Base-by-base conservation (phyloP, 441 rosid species). In the Adansonia grandidieri region DNA sequence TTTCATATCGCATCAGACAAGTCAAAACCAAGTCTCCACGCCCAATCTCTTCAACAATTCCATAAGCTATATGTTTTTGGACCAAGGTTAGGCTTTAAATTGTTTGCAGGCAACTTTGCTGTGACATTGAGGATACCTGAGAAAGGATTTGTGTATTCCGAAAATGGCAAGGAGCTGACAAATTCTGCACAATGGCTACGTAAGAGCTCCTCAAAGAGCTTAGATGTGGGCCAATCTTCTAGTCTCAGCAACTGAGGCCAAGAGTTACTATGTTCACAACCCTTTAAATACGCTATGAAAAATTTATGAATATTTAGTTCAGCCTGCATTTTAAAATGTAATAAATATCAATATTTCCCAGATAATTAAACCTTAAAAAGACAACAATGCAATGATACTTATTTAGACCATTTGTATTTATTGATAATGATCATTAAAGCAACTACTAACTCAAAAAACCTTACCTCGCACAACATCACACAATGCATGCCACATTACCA, bases 21-120 rank as follows among this genome's bases (percentile, higher is more conserved):
- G 88, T 91, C 94, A 79, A 90, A 91, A 93, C 93, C 63, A 97
- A 91, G 82, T 95, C 97, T 73, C 96, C 98, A 80, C 94, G 97
- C 51, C 97, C 97, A 75, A 87, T 85, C 83, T 93, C 97, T 82
- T 91, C 79, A 54, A 73, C 78, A 78, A 83, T 71, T 51, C 97
- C 97, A 84, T 91, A 93, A 37, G 96, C 98, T 77, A 93, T 87
- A 63, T 0, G 96, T 89, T 84, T 93, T 95, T 9, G 97, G 98
- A 50, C 98, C 97, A 88, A 95, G 74, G 83, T 95, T 96, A 2
- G 97, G 98, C 83, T 87, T 91, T 79, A 93, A 66, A 75, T 82
- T 86, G 0, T 71, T 0, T 1, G 74, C 0, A 0, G 97, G 98
- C 82, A 93, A 81, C 78, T 87, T 91, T 69, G 73, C 61, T 54